These are phyloP conservation scores for Monilinia polystroma DNA, from an alignment of 2,329 filamentous ascomycete genomes.

Conservation along the genomic window DNA sequence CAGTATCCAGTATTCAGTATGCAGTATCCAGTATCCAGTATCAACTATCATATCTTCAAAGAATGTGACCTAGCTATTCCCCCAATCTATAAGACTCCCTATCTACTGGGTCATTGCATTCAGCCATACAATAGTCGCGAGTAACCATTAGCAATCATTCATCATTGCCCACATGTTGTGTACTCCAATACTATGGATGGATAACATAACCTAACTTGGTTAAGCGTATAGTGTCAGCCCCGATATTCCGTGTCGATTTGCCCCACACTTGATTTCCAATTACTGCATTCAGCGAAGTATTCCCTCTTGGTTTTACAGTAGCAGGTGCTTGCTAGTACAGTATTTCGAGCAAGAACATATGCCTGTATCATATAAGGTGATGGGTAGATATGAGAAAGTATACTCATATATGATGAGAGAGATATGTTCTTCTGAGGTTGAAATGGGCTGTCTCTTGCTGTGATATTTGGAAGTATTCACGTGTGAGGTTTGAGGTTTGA, in stretches of 20 bases:
- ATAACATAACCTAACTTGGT: constrained; percentile 21
- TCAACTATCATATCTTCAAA: neutral
- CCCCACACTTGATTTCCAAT: constrained; percentile 12
- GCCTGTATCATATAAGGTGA: neutral
- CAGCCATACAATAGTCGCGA: neutral
- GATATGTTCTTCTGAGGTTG: neutral
- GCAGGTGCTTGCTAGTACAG: constrained; percentile 11
- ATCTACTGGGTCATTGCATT: constrained; percentile 6
- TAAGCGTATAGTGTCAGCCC: constrained; percentile 12
- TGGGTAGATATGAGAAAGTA: neutral
- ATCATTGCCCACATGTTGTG: neutral
- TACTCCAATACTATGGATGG: neutral
- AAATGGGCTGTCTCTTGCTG: neutral
- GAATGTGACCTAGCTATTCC: neutral
- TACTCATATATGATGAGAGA: neutral
- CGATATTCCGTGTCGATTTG: constrained; percentile 3
- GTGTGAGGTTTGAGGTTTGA: neutral
- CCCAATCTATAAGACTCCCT: constrained; percentile 14
- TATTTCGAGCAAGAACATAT: neutral
- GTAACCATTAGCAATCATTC: neutral
- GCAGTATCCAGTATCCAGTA: neutral
- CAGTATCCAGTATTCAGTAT: too few relatives aligned
- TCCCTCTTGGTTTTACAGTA: constrained; percentile 14
- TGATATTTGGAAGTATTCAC: neutral
- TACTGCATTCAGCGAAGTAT: constrained; percentile 21